A percentile compares a stretch with the other conserved stretches of the same genome.
Evolutionary conservation across 331 rosid genomes (phyloP).

Genomic region (Dryas integrifolia): DNA sequence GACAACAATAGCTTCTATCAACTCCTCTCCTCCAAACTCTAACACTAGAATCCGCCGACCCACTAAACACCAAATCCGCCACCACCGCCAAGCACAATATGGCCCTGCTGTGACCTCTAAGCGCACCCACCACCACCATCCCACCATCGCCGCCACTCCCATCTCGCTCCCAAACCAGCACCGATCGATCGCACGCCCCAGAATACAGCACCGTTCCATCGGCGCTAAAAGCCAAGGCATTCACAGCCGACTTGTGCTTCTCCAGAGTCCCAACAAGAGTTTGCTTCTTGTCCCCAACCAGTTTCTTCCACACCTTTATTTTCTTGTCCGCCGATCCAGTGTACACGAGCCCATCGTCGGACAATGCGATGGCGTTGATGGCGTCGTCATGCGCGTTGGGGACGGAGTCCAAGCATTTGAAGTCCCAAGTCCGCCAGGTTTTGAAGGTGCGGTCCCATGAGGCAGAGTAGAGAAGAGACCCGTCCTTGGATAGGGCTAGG

Average conservation of each 20-base stretch:
- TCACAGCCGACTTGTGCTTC: constrained; percentile 73
- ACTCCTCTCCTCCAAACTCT: constrained; percentile 67
- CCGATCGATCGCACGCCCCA: constrained; percentile 82
- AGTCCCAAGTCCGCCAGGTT: constrained; percentile 67
- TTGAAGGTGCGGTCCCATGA: constrained; percentile 90
- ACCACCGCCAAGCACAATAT: constrained; percentile 70
- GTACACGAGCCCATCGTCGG: constrained; percentile 59
- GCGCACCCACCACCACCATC: constrained; percentile 59
- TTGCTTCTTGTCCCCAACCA: constrained; percentile 19
- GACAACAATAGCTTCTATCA: constrained; percentile 45
- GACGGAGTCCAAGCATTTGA: constrained; percentile 71
- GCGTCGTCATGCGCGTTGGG: constrained; percentile 81
- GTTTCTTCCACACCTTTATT: constrained; percentile 71
- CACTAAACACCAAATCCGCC: constrained; percentile 64
- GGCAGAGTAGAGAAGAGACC: constrained; percentile 64
- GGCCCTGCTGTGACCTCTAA: constrained; percentile 69
- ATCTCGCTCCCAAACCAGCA: constrained; percentile 65
- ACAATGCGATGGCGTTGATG: constrained; percentile 57
- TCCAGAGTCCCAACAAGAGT: constrained; percentile 38
- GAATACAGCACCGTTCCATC: constrained; percentile 63
- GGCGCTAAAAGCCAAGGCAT: constrained; percentile 64
- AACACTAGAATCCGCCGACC: constrained; percentile 74
- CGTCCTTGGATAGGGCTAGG: constrained; percentile 60
- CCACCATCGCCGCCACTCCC: constrained; percentile 8
- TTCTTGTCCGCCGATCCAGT: constrained; percentile 84